Percentiles rank a stretch among this genome's conserved stretches.
Conservation (phyloP, 2,329 filamentous ascomycete genomes). For the Stylonectria norvegica region DNA sequence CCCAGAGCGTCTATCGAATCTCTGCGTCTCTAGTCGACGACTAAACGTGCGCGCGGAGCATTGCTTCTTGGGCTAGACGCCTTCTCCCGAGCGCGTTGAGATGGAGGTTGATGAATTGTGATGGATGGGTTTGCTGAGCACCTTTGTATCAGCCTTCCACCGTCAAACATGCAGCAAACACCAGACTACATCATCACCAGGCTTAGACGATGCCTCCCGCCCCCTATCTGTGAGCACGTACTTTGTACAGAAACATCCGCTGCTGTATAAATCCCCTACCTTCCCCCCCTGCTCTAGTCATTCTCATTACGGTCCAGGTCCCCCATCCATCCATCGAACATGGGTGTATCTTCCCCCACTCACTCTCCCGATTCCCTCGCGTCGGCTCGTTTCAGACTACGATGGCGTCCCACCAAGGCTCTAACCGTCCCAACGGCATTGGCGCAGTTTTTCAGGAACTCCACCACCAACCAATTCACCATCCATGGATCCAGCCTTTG, state of each 20-base stretch:
- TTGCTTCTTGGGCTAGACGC: no score
- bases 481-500: no score
- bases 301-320: neutral
- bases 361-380: neutral
- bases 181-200: neutral
- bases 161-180: neutral
- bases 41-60: no score
- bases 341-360: neutral
- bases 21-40: neutral
- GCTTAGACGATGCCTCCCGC: neutral
- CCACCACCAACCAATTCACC: no score
- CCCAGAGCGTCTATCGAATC: neutral
- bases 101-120: no score
- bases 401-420: conserved; percentile 22
- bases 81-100: no score
- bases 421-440: no score
- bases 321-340: neutral
- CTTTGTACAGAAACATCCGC: neutral
- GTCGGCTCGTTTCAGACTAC: conserved; percentile 25
- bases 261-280: neutral
- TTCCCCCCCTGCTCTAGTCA: neutral
- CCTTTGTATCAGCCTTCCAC: no score
- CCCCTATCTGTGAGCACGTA: neutral
- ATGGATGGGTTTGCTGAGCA: no score
- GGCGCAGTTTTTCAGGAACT: no score